Evolutionary conservation across 2,329 filamentous ascomycete genomes (phyloP).

Genomic region (Fusarium sambucinum): DNA sequence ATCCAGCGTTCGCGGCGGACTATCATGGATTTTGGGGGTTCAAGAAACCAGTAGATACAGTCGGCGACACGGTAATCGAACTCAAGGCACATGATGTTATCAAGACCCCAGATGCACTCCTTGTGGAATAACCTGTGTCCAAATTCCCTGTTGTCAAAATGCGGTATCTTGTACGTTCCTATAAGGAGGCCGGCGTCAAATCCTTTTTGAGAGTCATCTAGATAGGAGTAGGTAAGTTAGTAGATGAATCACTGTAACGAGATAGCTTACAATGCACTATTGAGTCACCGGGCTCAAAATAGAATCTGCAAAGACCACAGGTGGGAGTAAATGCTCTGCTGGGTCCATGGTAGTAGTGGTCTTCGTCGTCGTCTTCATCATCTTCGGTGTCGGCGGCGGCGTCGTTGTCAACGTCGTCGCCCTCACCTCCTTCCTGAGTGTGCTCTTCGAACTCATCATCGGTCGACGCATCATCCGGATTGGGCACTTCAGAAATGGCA

Average conservation of each 20-base stretch:
- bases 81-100: background rate
- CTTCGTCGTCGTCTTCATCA: no score
- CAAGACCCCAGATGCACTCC: background rate
- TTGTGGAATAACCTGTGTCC: background rate
- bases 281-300: background rate
- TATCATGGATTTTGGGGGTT: background rate
- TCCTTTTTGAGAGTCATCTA: no score
- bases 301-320: background rate
- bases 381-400: no score
- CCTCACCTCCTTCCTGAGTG: background rate
- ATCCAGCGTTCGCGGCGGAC: background rate
- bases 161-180: no score
- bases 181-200: no score
- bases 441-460: background rate
- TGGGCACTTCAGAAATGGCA: no score
- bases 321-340: background rate
- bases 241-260: no score
- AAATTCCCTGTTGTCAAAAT: accelerated
- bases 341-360: no score
- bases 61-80: background rate
- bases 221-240: no score
- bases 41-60: background rate
- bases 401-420: no score
- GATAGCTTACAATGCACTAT: background rate
- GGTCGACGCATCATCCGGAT: background rate